These are phyloP conservation scores for Penicillium sp. DNA, from an alignment of 2,329 filamentous ascomycete species.

Conservation along the genomic window DNA sequence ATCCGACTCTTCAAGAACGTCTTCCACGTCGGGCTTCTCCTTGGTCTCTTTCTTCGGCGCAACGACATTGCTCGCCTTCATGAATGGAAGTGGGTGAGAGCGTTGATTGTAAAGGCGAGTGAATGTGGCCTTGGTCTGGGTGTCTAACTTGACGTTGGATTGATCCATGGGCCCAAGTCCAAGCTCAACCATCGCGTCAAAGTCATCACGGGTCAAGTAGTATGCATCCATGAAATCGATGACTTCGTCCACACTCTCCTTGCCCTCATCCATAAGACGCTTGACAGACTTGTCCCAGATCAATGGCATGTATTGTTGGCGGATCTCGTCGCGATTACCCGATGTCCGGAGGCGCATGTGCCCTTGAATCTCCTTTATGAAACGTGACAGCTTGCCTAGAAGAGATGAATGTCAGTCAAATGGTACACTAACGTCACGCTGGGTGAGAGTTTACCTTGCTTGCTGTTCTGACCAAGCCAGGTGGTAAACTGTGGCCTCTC, in stretches of 20 bases:
- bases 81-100: slow-evolving; percentile 89
- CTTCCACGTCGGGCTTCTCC: slow-evolving; percentile 90
- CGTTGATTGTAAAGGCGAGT: slow-evolving; percentile 87
- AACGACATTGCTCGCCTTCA: slow-evolving; percentile 80
- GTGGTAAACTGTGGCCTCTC: slow-evolving; percentile 74
- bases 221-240: slow-evolving; percentile 98
- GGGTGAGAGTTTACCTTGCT: slow-evolving; percentile 60
- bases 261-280: slow-evolving; percentile 74
- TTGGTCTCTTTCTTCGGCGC: slow-evolving; percentile 70
- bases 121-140: slow-evolving; percentile 84
- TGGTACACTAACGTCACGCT: background rate
- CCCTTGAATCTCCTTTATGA: slow-evolving; percentile 90
- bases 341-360: slow-evolving; percentile 93
- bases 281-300: slow-evolving; percentile 81
- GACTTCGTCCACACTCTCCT: slow-evolving; percentile 76
- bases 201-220: slow-evolving; percentile 91
- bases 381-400: slow-evolving; percentile 67
- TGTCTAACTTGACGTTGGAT: slow-evolving; percentile 73
- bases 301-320: slow-evolving; percentile 89
- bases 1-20: slow-evolving; percentile 91
- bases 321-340: slow-evolving; percentile 88
- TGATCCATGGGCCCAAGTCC: slow-evolving; percentile 83
- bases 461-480: slow-evolving; percentile 97
- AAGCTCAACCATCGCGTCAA: slow-evolving; percentile 88
- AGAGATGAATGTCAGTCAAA: slow-evolving; percentile 3